Evolutionary conservation across 306 rosid species (phyloP).

Genomic region (Vigna nakashimae): DNA sequence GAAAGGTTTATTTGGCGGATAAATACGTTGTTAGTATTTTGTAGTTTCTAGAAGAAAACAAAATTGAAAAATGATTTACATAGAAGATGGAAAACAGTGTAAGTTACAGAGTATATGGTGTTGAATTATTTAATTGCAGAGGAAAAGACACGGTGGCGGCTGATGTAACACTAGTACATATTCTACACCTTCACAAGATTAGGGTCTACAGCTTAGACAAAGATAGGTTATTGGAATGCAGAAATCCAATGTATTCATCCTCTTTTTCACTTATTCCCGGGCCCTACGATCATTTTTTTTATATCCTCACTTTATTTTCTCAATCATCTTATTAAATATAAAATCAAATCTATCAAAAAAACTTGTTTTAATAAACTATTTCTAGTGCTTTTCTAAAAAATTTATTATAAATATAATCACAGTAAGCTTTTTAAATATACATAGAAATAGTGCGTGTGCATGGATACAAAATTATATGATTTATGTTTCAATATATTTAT

Average conservation of each 20-base stretch:
- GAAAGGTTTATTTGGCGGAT: not conserved
- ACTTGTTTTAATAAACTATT: no score
- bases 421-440: no score
- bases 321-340: not conserved
- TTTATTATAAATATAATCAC: no score
- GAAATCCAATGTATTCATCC: conserved; percentile 44
- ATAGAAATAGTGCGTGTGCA: not conserved
- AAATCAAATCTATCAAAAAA: no score
- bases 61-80: conserved; percentile 20
- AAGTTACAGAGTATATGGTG: not conserved
- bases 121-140: conserved; percentile 15
- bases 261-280: not conserved
- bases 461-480: not conserved
- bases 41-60: conserved; percentile 41
- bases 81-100: not conserved
- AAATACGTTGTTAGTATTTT: not conserved
- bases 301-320: not conserved
- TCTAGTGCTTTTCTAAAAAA: no score
- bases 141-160: conserved; percentile 46
- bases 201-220: conserved; percentile 37
- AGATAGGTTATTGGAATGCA: conserved; percentile 43
- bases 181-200: not conserved
- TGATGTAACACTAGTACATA: conserved; percentile 40
- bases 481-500: not conserved
- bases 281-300: not conserved